Conservation (phyloP, 1,284 basidiomycete species). For the Singerocomus inundabilis region DNA sequence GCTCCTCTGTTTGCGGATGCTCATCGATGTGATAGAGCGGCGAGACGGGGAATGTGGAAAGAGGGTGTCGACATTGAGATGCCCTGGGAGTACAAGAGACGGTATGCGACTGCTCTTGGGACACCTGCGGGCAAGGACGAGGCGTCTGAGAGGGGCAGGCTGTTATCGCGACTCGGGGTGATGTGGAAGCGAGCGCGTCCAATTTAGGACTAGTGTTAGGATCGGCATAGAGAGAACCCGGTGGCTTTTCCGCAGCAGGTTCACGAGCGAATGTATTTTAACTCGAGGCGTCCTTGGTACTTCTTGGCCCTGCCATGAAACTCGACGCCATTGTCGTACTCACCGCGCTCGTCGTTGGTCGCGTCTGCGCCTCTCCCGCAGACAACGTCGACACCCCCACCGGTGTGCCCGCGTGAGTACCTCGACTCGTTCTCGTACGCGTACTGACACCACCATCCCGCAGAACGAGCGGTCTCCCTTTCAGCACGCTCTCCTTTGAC, state of each 20-base stretch:
- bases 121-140: slow-evolving; percentile 1
- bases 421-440: no score
- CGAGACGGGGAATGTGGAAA: slow-evolving; percentile 72
- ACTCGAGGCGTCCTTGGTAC: no score
- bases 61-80: slow-evolving; percentile 57
- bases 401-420: slow-evolving; percentile 25
- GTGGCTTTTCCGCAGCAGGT: no score
- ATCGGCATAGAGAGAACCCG: no score
- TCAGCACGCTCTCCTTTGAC: slow-evolving; percentile 21
- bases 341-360: slow-evolving; percentile 5
- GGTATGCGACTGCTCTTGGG: slow-evolving; percentile 42
- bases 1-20: no score
- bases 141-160: background rate
- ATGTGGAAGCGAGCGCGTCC: slow-evolving; percentile 7
- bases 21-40: no score
- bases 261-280: no score
- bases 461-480: slow-evolving; percentile 23
- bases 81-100: slow-evolving; percentile 79
- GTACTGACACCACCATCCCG: no score
- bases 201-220: background rate
- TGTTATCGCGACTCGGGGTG: slow-evolving; percentile 11
- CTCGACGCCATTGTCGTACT: slow-evolving; percentile 2
- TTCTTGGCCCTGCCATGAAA: no score
- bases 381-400: slow-evolving; percentile 7
- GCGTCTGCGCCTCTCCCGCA: slow-evolving; percentile 9